A percentile compares a stretch with the other conserved stretches of the same genome.
These are phyloP conservation scores for Talaromyces trachyspermus DNA, from an alignment of 495 filamentous ascomycete species.

Conservation along the genomic window DNA sequence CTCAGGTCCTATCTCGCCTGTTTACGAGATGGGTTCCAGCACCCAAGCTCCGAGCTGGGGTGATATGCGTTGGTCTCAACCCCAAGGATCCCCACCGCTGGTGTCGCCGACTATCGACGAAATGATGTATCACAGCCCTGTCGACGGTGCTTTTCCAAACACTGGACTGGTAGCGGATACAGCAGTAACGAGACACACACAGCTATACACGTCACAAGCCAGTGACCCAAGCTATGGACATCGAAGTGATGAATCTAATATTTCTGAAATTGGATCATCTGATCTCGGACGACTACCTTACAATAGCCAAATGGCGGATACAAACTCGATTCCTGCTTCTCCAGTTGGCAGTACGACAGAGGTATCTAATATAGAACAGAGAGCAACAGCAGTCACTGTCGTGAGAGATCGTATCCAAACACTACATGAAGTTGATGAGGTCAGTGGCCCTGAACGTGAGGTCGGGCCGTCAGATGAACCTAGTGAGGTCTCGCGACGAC, in stretches of 20 bases:
- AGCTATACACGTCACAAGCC: background rate
- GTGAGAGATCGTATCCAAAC: background rate
- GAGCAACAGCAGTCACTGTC: background rate
- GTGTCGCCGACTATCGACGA: conserved; percentile 1
- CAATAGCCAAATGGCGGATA: conserved; percentile 5
- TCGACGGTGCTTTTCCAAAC: background rate
- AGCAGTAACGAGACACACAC: background rate
- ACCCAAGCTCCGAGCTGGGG: background rate
- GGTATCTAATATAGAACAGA: background rate
- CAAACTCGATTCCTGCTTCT: background rate
- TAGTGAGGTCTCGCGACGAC: background rate
- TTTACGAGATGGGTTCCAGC: conserved; percentile 5
- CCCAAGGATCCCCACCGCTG: background rate
- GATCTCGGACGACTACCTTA: background rate
- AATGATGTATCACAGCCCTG: background rate
- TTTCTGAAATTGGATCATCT: conserved; percentile 3
- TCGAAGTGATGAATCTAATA: conserved; percentile 3
- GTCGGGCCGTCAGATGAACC: background rate
- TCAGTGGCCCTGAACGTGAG: background rate
- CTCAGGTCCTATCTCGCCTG: background rate
- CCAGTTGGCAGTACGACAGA: background rate
- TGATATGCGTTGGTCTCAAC: background rate
- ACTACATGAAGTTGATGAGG: conserved; percentile 3
- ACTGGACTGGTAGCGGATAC: background rate
- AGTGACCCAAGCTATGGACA: conserved; percentile 1